These are phyloP conservation scores for Endoconidiophora laricicola DNA, from an alignment of 2,329 filamentous ascomycete genomes.

Conservation along the genomic window DNA sequence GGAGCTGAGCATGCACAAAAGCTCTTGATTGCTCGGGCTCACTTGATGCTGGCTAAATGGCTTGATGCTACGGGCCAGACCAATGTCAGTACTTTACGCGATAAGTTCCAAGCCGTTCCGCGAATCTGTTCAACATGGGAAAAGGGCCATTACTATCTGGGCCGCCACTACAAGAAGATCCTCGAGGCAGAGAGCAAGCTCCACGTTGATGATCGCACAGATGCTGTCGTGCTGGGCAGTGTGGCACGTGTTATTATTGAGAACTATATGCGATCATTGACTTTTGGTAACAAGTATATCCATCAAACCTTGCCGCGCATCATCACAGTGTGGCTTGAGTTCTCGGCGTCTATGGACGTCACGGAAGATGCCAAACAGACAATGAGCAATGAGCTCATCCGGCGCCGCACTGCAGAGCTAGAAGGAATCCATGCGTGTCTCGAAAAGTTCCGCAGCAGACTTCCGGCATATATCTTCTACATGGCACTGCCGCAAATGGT, in stretches of 20 bases:
- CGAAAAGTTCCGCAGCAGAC: conserved; percentile 56
- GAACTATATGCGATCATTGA: conserved; percentile 76
- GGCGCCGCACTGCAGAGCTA: conserved; percentile 47
- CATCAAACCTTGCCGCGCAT: conserved; percentile 88
- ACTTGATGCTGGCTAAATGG: conserved; percentile 90
- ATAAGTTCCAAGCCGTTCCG: conserved; percentile 72
- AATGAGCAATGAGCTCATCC: conserved; percentile 33
- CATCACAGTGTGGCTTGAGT: conserved; percentile 84
- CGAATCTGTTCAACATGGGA: conserved; percentile 63
- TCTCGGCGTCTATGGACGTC: conserved; percentile 52
- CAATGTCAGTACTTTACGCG: conserved; percentile 60
- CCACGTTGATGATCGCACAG: conserved; percentile 58
- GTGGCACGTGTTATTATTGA: conserved; percentile 78
- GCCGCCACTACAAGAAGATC: conserved; percentile 92
- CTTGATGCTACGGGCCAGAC: conserved; percentile 89
- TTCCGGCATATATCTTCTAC: conserved; percentile 66
- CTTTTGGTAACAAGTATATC: conserved; percentile 84
- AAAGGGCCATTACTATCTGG: conserved; percentile 92
- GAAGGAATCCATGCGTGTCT: conserved; percentile 56
- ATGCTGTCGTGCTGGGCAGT: conserved; percentile 64
- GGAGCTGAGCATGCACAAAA: conserved; percentile 32
- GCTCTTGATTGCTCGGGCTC: conserved; percentile 56
- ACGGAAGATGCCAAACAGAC: conserved; percentile 17
- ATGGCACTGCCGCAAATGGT: conserved; percentile 81
- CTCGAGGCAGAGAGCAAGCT: conserved; percentile 75